Evolutionary conservation across 2,329 filamentous ascomycete species (phyloP).

Genomic region (Curvularia lunata): DNA sequence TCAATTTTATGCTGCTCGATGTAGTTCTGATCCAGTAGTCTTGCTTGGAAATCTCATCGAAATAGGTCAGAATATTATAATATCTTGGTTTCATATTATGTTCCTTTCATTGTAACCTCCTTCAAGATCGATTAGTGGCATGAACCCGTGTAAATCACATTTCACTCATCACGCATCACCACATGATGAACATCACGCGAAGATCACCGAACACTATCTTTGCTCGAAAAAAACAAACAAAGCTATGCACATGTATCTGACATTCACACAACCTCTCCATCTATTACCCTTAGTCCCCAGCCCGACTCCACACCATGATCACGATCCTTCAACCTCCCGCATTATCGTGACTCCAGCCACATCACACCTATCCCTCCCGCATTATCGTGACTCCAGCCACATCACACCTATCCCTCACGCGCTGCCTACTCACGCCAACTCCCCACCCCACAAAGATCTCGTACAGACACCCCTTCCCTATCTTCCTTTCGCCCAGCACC

Average conservation of each 20-base stretch:
- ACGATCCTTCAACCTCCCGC: not conserved
- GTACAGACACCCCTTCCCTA: not conserved
- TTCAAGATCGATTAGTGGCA: not conserved
- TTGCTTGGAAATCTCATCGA: not conserved
- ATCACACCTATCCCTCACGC: not conserved
- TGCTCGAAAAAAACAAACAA: not conserved
- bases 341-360: slow-evolving; percentile 2
- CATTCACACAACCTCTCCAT: no score
- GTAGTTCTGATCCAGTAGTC: not conserved
- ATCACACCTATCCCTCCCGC: not conserved
- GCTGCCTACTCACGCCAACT: not conserved
- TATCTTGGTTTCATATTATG: no score
- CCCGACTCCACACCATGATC: not conserved
- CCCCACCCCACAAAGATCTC: not conserved
- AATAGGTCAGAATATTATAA: no score
- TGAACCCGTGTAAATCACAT: not conserved
- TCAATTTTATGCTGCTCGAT: not conserved
- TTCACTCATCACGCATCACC: no score
- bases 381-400: slow-evolving; percentile 2
- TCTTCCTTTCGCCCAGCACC: not conserved
- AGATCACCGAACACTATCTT: not conserved
- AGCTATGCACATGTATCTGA: not conserved
- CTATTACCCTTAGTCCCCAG: not conserved
- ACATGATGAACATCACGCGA: not conserved
- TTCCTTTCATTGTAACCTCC: no score